These are phyloP conservation scores for Citrus mangshanensis DNA, from an alignment of 345 rosid genomes.

Conservation along the genomic window DNA sequence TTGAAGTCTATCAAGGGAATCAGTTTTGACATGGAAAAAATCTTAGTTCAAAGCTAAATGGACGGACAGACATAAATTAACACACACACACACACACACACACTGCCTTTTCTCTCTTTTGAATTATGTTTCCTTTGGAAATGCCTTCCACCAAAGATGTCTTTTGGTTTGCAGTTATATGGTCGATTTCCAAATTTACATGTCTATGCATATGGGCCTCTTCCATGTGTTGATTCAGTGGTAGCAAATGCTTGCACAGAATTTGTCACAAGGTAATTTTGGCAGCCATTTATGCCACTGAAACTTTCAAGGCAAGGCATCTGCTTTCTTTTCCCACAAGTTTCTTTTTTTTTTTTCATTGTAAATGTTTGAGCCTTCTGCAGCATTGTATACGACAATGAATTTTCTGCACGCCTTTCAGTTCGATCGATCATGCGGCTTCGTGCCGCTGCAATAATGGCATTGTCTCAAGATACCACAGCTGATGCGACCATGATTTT, in stretches of 20 bases:
- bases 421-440: constrained; percentile 83
- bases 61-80: too few species aligned
- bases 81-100: too few species aligned
- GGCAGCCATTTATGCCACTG: constrained; percentile 8
- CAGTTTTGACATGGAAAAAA: too few species aligned
- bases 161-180: constrained; percentile 44
- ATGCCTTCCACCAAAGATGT: too few species aligned
- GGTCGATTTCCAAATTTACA: constrained; percentile 55
- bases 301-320: constrained; percentile 11
- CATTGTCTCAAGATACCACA: constrained; percentile 63
- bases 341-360: constrained; percentile 1
- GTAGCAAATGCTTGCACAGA: constrained; percentile 79
- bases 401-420: constrained; percentile 90
- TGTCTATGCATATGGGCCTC: constrained; percentile 81
- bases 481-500: constrained; percentile 58
- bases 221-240: constrained; percentile 75
- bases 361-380: constrained; percentile 35
- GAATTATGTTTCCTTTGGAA: too few species aligned
- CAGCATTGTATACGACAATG: constrained; percentile 82
- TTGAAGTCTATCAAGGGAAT: too few species aligned
- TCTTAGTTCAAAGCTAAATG: too few species aligned
- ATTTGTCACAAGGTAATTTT: constrained; percentile 72
- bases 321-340: neutral
- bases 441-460: constrained; percentile 73
- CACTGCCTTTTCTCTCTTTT: too few species aligned